Conservation (phyloP, 768 basidiomycete species). For the Xerocomellus dryophilus region DNA sequence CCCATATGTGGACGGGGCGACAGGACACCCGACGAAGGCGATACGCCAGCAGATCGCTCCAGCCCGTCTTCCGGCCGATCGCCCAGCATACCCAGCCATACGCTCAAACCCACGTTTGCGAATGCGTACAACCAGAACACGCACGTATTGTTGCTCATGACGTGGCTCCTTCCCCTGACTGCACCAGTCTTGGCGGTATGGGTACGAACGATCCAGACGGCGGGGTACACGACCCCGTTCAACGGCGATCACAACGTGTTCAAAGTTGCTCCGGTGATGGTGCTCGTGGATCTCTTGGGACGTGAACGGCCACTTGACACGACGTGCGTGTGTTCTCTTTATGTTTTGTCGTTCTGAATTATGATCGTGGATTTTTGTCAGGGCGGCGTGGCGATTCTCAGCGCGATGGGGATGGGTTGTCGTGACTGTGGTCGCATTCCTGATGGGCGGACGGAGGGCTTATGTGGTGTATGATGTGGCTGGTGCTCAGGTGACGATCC, state of each 20-base stretch:
- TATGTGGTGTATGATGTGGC: constrained; percentile 66
- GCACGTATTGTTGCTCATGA: constrained; percentile 72
- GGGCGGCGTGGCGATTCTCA: constrained; percentile 17
- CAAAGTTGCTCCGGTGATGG: constrained; percentile 59
- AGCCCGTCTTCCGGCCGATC: background rate
- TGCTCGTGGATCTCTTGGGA: constrained; percentile 60
- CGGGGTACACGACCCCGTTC: constrained; percentile 76
- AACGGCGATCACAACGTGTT: constrained; percentile 75
- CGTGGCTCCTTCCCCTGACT: constrained; percentile 73
- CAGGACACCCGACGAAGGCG: constrained; percentile 9
- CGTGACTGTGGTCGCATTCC: constrained; percentile 53
- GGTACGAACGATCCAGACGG: constrained; percentile 81
- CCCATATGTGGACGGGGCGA: constrained; percentile 12
- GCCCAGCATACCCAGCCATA: background rate
- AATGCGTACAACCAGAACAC: constrained; percentile 48
- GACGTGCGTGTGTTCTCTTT: constrained; percentile 33
- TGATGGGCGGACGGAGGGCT: constrained; percentile 64
- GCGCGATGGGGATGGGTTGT: constrained; percentile 52
- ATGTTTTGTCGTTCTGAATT: background rate
- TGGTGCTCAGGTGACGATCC: constrained; percentile 33
- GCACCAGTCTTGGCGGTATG: constrained; percentile 83
- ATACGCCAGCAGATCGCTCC: background rate
- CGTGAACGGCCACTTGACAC: constrained; percentile 45
- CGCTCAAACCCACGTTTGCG: constrained; percentile 4
- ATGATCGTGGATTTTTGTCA: background rate